These are phyloP conservation scores for Fusarium oxysporum DNA, from an alignment of 2,329 filamentous ascomycete species.

Conservation along the genomic window DNA sequence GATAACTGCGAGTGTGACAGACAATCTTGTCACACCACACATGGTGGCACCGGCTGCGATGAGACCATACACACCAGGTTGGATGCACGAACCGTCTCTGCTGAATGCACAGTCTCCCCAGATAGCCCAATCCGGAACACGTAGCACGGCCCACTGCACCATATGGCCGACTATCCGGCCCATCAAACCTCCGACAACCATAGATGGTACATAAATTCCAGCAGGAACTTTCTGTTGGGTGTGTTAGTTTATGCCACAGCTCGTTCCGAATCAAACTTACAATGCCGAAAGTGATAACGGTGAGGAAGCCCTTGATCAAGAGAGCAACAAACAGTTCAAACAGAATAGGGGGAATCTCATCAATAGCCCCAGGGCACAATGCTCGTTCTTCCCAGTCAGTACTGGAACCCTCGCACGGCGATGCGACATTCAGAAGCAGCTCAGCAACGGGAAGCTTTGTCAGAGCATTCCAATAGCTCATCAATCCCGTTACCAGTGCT, in stretches of 20 bases:
- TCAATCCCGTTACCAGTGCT: constrained; percentile 82
- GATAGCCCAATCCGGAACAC: constrained; percentile 76
- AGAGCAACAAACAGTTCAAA: constrained; percentile 80
- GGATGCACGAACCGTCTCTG: constrained; percentile 84
- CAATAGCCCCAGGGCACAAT: constrained; percentile 77
- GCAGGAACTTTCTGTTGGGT: constrained; percentile 81
- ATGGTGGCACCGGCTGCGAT: constrained; percentile 96
- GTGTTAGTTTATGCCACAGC: constrained; percentile 33
- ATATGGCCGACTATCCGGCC: constrained; percentile 88
- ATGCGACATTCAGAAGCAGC: constrained; percentile 88
- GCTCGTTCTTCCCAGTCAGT: constrained; percentile 73
- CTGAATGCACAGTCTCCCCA: constrained; percentile 80
- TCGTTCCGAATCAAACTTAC: constrained; percentile 54
- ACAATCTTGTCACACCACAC: constrained; percentile 95
- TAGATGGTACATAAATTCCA: constrained; percentile 97
- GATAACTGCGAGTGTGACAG: constrained; percentile 93
- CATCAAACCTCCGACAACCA: constrained; percentile 96
- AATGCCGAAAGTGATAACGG: constrained; percentile 92
- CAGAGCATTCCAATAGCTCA: constrained; percentile 94
- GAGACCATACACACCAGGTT: constrained; percentile 95
- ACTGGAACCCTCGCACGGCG: constrained; percentile 81
- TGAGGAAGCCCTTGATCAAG: constrained; percentile 88
- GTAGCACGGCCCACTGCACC: constrained; percentile 83
- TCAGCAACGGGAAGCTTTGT: constrained; percentile 92
- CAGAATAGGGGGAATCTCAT: constrained; percentile 84